Percentiles rank a stretch among this genome's conserved stretches.
Evolutionary conservation across 371 early-diverging fungal genomes (phyloP).

Genomic region (Apophysomyces variabilis): DNA sequence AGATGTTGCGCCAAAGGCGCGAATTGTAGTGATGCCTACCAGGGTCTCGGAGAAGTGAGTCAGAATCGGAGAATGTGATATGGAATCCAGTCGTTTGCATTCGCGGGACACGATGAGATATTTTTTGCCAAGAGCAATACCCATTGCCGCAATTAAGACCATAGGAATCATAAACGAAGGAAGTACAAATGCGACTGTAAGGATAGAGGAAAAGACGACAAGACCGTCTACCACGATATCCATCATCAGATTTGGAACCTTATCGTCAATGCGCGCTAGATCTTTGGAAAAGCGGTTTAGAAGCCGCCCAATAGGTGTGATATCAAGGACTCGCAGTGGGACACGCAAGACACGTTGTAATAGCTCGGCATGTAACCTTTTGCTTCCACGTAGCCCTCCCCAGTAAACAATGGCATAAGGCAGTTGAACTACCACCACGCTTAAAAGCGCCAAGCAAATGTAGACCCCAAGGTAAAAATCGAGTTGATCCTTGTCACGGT

Average conservation of each 20-base stretch:
- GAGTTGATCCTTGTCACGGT: constrained; percentile 27
- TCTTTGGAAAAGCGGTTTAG: constrained; percentile 77
- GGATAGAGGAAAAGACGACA: constrained; percentile 62
- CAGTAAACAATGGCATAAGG: constrained; percentile 47
- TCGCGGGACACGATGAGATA: constrained; percentile 79
- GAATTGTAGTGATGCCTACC: constrained; percentile 62
- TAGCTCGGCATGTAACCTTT: constrained; percentile 51
- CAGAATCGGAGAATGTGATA: constrained; percentile 74
- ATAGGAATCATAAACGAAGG: constrained; percentile 63
- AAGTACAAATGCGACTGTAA: constrained; percentile 59
- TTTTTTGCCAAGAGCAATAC: constrained; percentile 56
- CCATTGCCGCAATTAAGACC: constrained; percentile 47
- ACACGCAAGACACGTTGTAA: constrained; percentile 63
- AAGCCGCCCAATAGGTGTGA: constrained; percentile 90
- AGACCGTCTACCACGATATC: constrained; percentile 59
- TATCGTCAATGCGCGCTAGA: constrained; percentile 54
- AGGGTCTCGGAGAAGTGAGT: constrained; percentile 64
- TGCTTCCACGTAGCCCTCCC: constrained; percentile 55
- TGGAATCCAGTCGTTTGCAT: constrained; percentile 80
- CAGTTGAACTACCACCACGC: constrained; percentile 35
- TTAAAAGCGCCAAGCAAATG: constrained; percentile 40
- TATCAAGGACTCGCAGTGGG: constrained; percentile 83
- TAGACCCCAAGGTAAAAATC: constrained; percentile 52
- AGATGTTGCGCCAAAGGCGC: constrained; percentile 67
- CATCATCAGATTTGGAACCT: constrained; percentile 48